phyloP scores from a whole-genome alignment of 2,329 filamentous ascomycete species.

The Aspergillus neoniger region DNA sequence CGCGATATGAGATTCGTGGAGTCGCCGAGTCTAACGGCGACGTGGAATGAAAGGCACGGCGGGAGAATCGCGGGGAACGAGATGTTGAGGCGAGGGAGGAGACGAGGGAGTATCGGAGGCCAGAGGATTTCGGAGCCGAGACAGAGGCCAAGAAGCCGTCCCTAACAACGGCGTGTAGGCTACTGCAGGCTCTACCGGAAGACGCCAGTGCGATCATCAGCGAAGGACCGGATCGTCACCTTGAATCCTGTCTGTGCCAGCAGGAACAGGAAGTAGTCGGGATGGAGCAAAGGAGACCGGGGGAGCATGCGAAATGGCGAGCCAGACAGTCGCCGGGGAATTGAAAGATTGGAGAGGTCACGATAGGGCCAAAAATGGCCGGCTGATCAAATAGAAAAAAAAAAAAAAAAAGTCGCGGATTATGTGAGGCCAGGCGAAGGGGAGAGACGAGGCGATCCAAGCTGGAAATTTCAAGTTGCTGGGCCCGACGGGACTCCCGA shows the following conservation, averaged over 20 bases:
- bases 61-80: constrained; percentile 10
- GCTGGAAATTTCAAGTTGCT: neutral
- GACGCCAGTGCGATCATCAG: constrained; percentile 36
- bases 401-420: neutral
- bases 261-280: constrained; percentile 4
- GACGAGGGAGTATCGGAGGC: constrained; percentile 14
- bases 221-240: constrained; percentile 25
- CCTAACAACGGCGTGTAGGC: constrained; percentile 31
- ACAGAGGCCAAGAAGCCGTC: constrained; percentile 22
- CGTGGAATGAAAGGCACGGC: constrained; percentile 33
- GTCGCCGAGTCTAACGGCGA: constrained; percentile 29
- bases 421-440: neutral
- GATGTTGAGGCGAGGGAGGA: constrained; percentile 9
- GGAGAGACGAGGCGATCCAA: neutral
- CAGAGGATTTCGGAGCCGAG: constrained; percentile 15
- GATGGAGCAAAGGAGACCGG: neutral
- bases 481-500: constrained; percentile 11
- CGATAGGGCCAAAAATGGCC: neutral
- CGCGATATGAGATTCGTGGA: constrained; percentile 63
- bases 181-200: constrained; percentile 36
- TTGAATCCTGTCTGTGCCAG: constrained; percentile 18
- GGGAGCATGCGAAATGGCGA: neutral
- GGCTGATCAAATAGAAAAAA: neutral
- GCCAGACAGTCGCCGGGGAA: neutral
- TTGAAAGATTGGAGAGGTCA: constrained; percentile 4